Evolutionary conservation across 2,329 filamentous ascomycete genomes (phyloP).

Genomic region (Aureobasidium sp.): DNA sequence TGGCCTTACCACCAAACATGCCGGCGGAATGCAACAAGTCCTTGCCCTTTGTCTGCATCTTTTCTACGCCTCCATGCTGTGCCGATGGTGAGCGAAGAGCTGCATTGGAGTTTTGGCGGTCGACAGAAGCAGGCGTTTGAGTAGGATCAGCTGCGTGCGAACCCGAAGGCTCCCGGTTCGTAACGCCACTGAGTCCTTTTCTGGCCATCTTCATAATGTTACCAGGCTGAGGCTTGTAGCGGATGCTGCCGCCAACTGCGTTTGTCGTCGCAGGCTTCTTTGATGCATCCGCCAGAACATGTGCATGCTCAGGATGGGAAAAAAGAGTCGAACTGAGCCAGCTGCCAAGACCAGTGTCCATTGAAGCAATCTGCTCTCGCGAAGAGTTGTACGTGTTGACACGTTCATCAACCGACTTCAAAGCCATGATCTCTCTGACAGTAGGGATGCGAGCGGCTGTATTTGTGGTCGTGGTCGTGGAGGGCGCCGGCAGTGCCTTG

Average conservation of each 20-base stretch:
- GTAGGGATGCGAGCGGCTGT: slow-evolving; percentile 41
- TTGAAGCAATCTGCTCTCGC: slow-evolving; percentile 60
- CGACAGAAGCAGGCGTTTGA: neutral
- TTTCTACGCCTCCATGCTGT: slow-evolving; percentile 21
- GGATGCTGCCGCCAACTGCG: slow-evolving; percentile 8
- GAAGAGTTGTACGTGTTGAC: slow-evolving; percentile 68
- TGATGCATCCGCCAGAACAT: slow-evolving; percentile 21
- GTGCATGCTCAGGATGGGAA: slow-evolving; percentile 47
- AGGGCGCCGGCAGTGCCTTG: neutral
- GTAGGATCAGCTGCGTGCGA: slow-evolving; percentile 1
- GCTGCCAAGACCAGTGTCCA: slow-evolving; percentile 66
- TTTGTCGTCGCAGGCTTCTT: slow-evolving; percentile 8
- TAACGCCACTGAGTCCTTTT: slow-evolving; percentile 16
- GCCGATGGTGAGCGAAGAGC: neutral
- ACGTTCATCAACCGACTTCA: slow-evolving; percentile 59
- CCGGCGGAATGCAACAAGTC: slow-evolving; percentile 81
- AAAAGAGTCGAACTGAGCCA: slow-evolving; percentile 49
- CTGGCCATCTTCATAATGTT: slow-evolving; percentile 22
- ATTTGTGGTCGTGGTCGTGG: neutral
- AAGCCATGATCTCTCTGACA: slow-evolving; percentile 71
- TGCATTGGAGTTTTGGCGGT: neutral
- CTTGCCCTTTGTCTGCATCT: slow-evolving; percentile 75
- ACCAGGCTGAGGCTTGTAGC: slow-evolving; percentile 22
- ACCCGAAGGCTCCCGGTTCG: slow-evolving; percentile 9
- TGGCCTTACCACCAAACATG: slow-evolving; percentile 58